Base-by-base conservation (phyloP, 2,329 filamentous ascomycete species). In the Pseudopyricularia cyperi region DNA sequence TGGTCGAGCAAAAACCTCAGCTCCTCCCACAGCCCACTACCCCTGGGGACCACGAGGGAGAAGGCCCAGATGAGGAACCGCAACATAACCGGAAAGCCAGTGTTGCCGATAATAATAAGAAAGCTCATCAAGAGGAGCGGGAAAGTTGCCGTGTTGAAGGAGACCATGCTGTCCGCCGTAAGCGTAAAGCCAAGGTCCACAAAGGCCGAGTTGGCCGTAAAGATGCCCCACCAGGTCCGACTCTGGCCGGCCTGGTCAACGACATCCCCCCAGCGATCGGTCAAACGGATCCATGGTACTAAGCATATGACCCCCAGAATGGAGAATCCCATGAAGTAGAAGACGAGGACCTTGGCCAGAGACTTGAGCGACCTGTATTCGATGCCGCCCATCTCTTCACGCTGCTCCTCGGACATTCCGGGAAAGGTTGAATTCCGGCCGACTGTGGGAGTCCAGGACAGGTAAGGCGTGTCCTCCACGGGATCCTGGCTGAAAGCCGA, bases 111-210 rank as follows among this genome's bases (percentile, higher is more conserved):
- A 55, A 97, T 82, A 62, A 97, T 93, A 42, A 97, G 76, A 59
- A 95, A 95, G 7, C 82, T 81, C 68, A 89, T 80, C 44, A 93
- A 63, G 22, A 96, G 71, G 46, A 97, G 72, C 1, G 85, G 82
- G 59, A 88, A 85, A 7, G 85, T 72, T 1, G 89, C 87, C 8
- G 72, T 77, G 59, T 88, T 82, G 65, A 97, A 97, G 0, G 88
- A 91, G 42, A 82, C 77, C 89, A 98, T 96, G 58, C 89, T 96
- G 68, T 97, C 87, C 0, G 90, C 85, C 0, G 89, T 97, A 57
- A 98, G 71, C 2, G 90, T 91, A 60, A 89, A 91, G 11, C 93
- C 93, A n/a, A 97, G 70, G 69, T 98, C 91, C 68, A 91, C 96
- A 67, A 98, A 96, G 52, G 89, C 79, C 39, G 89, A 93, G 48